A percentile compares a stretch with the other conserved stretches of the same genome.
phyloP scores from a whole-genome alignment of 768 basidiomycete genomes.

The Glaciozyma antarctica region DNA sequence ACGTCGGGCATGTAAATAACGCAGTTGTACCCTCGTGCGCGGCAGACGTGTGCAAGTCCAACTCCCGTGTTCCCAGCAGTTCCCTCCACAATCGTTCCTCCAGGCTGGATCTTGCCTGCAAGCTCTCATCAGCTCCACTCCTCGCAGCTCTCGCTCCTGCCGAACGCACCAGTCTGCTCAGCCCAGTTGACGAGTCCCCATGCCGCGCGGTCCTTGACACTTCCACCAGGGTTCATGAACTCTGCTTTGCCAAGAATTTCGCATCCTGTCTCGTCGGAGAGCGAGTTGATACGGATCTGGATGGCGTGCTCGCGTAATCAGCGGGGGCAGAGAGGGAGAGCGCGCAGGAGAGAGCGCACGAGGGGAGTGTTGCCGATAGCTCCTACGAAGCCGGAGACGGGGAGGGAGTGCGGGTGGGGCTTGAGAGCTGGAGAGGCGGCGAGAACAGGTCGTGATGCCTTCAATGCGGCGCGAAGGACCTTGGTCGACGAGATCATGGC shows the following conservation, averaged over 20 bases:
- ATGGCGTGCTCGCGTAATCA: constrained; percentile 2
- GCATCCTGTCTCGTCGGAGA: constrained; percentile 74
- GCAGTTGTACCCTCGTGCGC: constrained; percentile 86
- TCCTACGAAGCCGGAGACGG: constrained; percentile 62
- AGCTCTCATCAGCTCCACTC: not conserved
- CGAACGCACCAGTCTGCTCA: constrained; percentile 67
- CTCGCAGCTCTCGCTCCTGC: not conserved
- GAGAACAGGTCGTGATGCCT: not conserved
- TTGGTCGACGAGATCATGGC: not conserved
- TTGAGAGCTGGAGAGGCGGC: constrained; percentile 6
- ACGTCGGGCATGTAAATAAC: constrained; percentile 99
- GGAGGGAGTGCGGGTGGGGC: constrained; percentile 30
- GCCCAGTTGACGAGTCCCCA: constrained; percentile 78
- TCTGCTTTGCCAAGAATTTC: constrained; percentile 92
- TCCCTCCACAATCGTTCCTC: constrained; percentile 96
- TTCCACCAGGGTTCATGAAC: constrained; percentile 96
- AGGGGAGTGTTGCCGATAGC: constrained; percentile 90
- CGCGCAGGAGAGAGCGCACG: constrained; percentile 44
- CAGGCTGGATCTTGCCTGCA: constrained; percentile 59
- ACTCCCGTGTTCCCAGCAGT: constrained; percentile 88
- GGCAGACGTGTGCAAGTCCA: constrained; percentile 64
- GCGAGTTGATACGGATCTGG: constrained; percentile 69
- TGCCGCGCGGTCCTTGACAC: constrained; percentile 94
- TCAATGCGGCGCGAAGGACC: not conserved
- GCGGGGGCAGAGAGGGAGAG: not conserved